Evolutionary conservation across 768 basidiomycete species (phyloP).

Genomic region (Dendrothele bispora): DNA sequence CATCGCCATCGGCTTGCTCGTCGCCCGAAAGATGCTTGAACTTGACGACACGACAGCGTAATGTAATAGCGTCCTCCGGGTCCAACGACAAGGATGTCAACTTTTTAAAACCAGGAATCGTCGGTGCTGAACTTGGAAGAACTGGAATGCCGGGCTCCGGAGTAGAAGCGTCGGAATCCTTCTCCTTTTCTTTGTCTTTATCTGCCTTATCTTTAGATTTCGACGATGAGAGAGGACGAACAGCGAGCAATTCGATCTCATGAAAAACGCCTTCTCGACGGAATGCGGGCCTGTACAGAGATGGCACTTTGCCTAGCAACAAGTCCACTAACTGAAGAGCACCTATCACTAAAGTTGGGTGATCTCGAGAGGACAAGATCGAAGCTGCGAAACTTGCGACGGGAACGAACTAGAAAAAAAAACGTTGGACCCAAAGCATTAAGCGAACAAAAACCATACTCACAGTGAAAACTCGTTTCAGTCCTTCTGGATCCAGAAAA

Average conservation of each 20-base stretch:
- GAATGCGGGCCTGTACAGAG: conserved; percentile 86
- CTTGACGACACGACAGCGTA: conserved; percentile 87
- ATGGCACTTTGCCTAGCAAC: conserved; percentile 79
- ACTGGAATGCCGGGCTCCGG: conserved; percentile 37
- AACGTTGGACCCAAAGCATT: conserved; percentile 6
- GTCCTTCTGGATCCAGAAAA: conserved; percentile 76
- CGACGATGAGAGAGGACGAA: conserved; percentile 54
- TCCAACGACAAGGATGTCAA: conserved; percentile 68
- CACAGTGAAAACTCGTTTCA: conserved; percentile 79
- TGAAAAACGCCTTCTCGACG: conserved; percentile 95
- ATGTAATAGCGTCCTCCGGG: conserved; percentile 87
- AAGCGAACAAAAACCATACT: conserved; percentile 24
- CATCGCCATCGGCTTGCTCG: conserved; percentile 56
- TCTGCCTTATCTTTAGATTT: conserved; percentile 36
- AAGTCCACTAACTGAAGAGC: conserved; percentile 94
- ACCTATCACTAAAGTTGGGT: conserved; percentile 80
- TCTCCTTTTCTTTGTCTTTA: conserved; percentile 50
- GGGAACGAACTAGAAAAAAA: conserved; percentile 72
- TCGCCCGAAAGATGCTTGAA: conserved; percentile 73
- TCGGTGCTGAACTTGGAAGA: conserved; percentile 38
- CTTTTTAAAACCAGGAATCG: conserved; percentile 68
- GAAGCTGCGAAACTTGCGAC: conserved; percentile 95
- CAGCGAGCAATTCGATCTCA: conserved; percentile 82
- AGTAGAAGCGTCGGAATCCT: conserved; percentile 39
- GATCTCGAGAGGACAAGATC: conserved; percentile 90